phyloP scores from a whole-genome alignment of 2,329 filamentous ascomycete species.

The Beauveria sp. region DNA sequence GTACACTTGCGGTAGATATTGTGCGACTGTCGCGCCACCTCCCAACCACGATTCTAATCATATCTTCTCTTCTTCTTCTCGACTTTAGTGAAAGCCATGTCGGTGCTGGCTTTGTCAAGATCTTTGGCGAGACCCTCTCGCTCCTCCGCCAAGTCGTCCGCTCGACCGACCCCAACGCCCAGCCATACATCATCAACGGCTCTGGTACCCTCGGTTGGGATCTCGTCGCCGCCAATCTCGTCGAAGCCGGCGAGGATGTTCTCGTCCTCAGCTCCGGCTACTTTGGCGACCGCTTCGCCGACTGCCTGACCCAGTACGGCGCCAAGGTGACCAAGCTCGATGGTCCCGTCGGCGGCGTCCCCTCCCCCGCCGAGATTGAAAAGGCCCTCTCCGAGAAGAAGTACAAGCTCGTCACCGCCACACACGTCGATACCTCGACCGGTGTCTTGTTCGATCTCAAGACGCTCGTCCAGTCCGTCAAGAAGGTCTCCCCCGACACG shows the following conservation, averaged over 20 bases:
- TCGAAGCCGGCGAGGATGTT: slow-evolving; percentile 82
- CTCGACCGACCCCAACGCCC: slow-evolving; percentile 70
- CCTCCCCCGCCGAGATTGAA: slow-evolving; percentile 81
- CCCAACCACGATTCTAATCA: background rate
- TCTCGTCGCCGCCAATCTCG: slow-evolving; percentile 84
- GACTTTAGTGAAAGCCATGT: slow-evolving; percentile 80
- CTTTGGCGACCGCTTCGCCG: slow-evolving; percentile 90
- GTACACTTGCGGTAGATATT: background rate
- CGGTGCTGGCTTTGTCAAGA: slow-evolving; percentile 77
- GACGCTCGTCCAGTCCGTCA: slow-evolving; percentile 73
- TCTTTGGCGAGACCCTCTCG: slow-evolving; percentile 82
- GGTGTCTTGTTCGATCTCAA: slow-evolving; percentile 91
- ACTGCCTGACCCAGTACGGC: slow-evolving; percentile 87
- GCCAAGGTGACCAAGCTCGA: slow-evolving; percentile 84
- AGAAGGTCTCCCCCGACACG: slow-evolving; percentile 81
- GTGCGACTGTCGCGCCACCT: background rate
- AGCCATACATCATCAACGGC: slow-evolving; percentile 89
- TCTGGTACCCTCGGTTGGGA: slow-evolving; percentile 97
- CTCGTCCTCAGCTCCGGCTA: slow-evolving; percentile 94
- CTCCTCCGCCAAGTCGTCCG: slow-evolving; percentile 93
- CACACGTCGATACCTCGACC: slow-evolving; percentile 95
- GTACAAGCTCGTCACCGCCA: slow-evolving; percentile 92
- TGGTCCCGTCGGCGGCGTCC: slow-evolving; percentile 79
- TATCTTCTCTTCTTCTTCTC: background rate
- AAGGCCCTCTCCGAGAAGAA: slow-evolving; percentile 80